Base-by-base conservation (phyloP, 345 rosid genomes). In the Carallia brachiata region DNA sequence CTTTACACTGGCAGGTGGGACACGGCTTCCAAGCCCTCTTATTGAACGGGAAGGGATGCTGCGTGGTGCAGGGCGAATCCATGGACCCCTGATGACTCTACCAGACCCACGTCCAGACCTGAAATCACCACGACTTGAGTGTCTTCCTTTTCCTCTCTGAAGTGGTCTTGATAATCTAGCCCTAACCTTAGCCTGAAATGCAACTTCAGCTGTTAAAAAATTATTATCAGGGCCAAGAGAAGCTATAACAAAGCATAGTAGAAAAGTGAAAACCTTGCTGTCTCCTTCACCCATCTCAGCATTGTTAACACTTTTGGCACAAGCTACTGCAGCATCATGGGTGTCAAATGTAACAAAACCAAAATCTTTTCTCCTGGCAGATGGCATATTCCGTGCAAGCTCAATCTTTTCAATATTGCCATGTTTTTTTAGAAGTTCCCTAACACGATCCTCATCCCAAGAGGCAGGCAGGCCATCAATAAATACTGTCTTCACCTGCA, bases 361-460 rank as follows among this genome's bases (percentile, higher is more conserved):
- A 73, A 90, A 95, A 83, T 95, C 98, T 82, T 86, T 92, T 79
- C 99, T 86, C 86, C 84, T 88, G 28, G 98, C 99, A 76, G 96
- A 89, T 70, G 97, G 97, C 99, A 95, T 92, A 66, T 90, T 95
- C 63, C 98, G 86, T 1, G 99, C 97, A 87, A 95, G 99, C 82
- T 95, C 99, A 70, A 95, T 67, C 84, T 90, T 95, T 73, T 88
- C 97, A 71, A 95, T 75, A 73, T 83, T 84, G 37, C 99, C 99
- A 76, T 86, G 90, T 65, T 67, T 79, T 83, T 87, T 90, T 36
- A 92, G 74, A 59, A 90, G 80, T 52, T 87, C 86, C 31, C 85
- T 81, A 52, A 95, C 92, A 73, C 71, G 87, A 73, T 95, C 96
- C 78, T 95, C 99, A 75, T 88, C 96, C 99, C 99, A 95, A 58